These are phyloP conservation scores for Colletotrichum sp. DNA, from an alignment of 2,329 filamentous ascomycete genomes.

Conservation along the genomic window DNA sequence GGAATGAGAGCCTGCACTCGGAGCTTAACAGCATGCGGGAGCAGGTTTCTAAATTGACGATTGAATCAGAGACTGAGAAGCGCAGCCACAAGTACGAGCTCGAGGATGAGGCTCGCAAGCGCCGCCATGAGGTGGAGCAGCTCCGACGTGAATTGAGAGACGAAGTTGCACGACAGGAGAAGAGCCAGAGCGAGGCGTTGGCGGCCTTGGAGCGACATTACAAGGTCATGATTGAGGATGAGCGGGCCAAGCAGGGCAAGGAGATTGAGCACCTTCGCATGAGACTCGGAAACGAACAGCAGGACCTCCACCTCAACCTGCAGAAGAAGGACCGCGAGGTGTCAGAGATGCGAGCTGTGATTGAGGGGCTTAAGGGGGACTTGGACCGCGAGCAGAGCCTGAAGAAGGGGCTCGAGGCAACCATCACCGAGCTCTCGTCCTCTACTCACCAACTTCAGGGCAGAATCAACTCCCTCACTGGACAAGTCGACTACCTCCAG, in stretches of 20 bases:
- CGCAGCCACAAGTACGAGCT: constrained; percentile 53
- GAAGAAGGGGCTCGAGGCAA: constrained; percentile 57
- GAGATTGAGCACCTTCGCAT: constrained; percentile 70
- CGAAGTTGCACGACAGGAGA: constrained; percentile 62
- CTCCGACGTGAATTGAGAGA: constrained; percentile 54
- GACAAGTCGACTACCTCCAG: constrained; percentile 87
- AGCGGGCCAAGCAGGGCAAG: constrained; percentile 60
- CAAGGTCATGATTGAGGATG: constrained; percentile 69
- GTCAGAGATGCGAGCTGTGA: constrained; percentile 49
- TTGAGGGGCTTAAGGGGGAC: constrained; percentile 52
- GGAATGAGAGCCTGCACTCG: constrained; percentile 59
- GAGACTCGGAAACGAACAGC: constrained; percentile 55
- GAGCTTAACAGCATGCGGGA: constrained; percentile 59
- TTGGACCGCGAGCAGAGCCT: constrained; percentile 68
- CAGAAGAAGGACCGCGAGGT: constrained; percentile 60
- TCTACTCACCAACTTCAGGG: constrained; percentile 74
- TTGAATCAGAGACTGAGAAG: constrained; percentile 47
- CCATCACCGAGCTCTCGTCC: constrained; percentile 62
- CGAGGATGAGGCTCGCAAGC: constrained; percentile 57
- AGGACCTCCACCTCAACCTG: constrained; percentile 51
- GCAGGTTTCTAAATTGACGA: constrained; percentile 41
- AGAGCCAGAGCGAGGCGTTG: constrained; percentile 71
- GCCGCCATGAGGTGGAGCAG: constrained; percentile 62
- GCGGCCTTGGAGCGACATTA: constrained; percentile 67
- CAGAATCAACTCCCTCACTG: constrained; percentile 75